Evolutionary conservation across 805 yeast genomes (phyloP), one percentile per base, ranked within the genome.

Genomic region (Yarrowia sp.): DNA sequence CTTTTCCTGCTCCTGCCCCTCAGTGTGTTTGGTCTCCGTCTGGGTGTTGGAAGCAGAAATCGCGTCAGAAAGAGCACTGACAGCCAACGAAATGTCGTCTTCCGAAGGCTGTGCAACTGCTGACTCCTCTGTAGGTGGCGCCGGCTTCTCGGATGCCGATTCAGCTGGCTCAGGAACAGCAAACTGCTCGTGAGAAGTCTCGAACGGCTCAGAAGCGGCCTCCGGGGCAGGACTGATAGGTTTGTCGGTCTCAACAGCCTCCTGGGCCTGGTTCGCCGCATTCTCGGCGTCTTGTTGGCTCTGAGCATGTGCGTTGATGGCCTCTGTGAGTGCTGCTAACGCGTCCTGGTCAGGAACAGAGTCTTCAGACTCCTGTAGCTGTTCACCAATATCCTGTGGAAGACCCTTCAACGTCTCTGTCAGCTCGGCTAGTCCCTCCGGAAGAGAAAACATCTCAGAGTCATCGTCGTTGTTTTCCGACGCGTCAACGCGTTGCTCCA

Each of bases 311-410:
- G 58, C 58, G 7, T 54, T 54, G 11, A 54, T 36, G 12, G 46
- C 61, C 44, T 24, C 61, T n/a, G 61, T 54, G 17, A 54, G 33
- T 4, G 61, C 61, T n/a, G 35, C 61, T 35, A 54, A n/a, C 19
- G 61, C 61, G 61, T 54, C 61, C 21, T 36, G 35, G 35, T 36
- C 61, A n/a, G 61, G 44, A 2, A 17, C 61, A 11, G 46, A 7
- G 46, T 38, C 46, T 3, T 35, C 52, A 16, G 56, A 49, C 38
- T 21, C 56, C 28, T 17, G 19, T 26, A 36, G n/a, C 33, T 52
- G 35, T 33, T 54, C 35, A 8, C 44, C 46, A n/a, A 17, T 17
- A 12, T 38, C 61, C 35, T 38, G 30, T 3, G 46, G 59, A 35
- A 51, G 59, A 24, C 43, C 59, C 43, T 51, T 51, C 30, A 51